Evolutionary conservation across 1,139 yeast species (phyloP).

Genomic region (Hemisphaericaspora xylofermentans): DNA sequence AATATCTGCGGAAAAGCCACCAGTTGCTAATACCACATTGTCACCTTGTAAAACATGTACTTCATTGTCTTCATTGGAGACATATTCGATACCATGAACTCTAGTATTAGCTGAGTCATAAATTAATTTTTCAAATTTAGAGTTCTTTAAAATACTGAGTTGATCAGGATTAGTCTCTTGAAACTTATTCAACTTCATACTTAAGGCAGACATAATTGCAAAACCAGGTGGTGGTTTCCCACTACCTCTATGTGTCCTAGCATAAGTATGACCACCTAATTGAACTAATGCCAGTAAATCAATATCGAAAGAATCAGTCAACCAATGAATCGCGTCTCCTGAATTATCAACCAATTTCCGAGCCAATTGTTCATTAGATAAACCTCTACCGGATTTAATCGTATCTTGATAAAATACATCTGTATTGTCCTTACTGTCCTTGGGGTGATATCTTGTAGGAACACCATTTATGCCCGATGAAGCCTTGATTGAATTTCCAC

Average conservation of each 20-base stretch:
- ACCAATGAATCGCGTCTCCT: conserved; percentile 33
- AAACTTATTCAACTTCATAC: conserved; percentile 19
- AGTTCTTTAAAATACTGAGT: conserved; percentile 22
- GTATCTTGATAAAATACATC: conserved; percentile 29
- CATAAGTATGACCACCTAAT: conserved; percentile 38
- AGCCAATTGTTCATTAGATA: conserved; percentile 25
- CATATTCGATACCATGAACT: conserved; percentile 26
- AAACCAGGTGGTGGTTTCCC: conserved; percentile 38
- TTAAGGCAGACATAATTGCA: conserved; percentile 31
- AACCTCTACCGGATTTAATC: conserved; percentile 31
- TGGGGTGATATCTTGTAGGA: conserved; percentile 30
- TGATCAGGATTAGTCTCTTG: conserved; percentile 15
- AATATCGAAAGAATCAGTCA: conserved; percentile 22
- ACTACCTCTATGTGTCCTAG: conserved; percentile 39
- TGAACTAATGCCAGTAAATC: conserved; percentile 30
- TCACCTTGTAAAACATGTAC: conserved; percentile 13
- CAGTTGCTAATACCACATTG: conserved; percentile 36
- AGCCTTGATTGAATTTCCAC: conserved; percentile 42
- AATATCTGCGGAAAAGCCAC: conserved; percentile 39
- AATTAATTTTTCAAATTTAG: conserved; percentile 21
- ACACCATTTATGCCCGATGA: conserved; percentile 43
- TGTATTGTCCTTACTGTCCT: conserved; percentile 22
- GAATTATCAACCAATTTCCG: conserved; percentile 26
- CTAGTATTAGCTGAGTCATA: conserved; percentile 10
- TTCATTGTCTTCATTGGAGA: conserved; percentile 8